These are phyloP conservation scores for Eleusine coracana DNA, from an alignment of 176 grass and related monocot species.

Conservation along the genomic window DNA sequence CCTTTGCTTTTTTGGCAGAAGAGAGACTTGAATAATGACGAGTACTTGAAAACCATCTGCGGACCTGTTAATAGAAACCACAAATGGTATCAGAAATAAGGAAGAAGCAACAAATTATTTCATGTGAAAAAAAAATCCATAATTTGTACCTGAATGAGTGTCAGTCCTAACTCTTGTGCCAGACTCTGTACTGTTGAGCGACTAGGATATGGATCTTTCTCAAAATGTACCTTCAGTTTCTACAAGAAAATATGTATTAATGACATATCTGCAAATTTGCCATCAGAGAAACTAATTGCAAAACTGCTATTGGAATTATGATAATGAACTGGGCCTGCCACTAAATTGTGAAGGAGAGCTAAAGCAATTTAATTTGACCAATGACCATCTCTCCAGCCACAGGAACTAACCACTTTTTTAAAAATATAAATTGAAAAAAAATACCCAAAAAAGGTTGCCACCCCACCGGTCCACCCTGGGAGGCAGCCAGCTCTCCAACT, in stretches of 20 bases:
- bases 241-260: conserved; percentile 38
- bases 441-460: not conserved
- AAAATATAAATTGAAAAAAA: not conserved
- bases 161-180: conserved; percentile 63
- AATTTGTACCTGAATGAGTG: conserved; percentile 53
- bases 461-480: not conserved
- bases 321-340: not conserved
- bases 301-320: not conserved
- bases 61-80: conserved; percentile 53
- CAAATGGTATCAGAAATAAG: not conserved
- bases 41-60: conserved; percentile 61
- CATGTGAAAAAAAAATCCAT: not conserved
- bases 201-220: conserved; percentile 73
- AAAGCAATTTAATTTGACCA: not conserved
- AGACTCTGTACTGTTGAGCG: conserved; percentile 55
- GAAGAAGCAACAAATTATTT: conserved; percentile 13
- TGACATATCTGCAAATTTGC: not conserved
- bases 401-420: not conserved
- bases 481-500: not conserved
- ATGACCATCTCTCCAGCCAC: not conserved
- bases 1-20: conserved; percentile 41
- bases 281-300: not conserved
- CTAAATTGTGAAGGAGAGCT: not conserved
- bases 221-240: conserved; percentile 54
- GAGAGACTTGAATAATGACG: conserved; percentile 49